Conservation (phyloP, 495 filamentous ascomycete genomes). For the Neurospora cerealis region DNA sequence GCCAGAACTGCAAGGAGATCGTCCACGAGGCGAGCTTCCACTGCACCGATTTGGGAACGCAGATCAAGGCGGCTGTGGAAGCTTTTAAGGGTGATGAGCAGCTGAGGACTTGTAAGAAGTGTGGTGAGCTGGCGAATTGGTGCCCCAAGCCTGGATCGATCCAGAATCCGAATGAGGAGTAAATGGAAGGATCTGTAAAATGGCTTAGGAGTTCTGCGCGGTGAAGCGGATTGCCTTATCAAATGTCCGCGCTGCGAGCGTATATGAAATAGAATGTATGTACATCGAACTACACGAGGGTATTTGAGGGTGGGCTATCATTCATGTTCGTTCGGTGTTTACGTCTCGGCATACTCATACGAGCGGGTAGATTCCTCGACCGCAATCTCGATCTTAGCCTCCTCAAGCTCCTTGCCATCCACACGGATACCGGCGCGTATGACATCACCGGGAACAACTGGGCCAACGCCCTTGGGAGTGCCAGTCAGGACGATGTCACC, state of each 20-base stretch:
- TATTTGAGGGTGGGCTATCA: not conserved
- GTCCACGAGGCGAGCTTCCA: constrained; percentile 84
- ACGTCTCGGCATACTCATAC: constrained; percentile 55
- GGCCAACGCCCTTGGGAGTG: constrained; percentile 92
- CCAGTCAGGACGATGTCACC: constrained; percentile 92
- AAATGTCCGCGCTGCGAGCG: not conserved
- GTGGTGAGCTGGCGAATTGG: constrained; percentile 60
- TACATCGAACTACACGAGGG: not conserved
- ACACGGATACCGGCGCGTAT: constrained; percentile 81
- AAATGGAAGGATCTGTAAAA: not conserved
- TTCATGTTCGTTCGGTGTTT: constrained; percentile 4
- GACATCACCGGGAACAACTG: constrained; percentile 75
- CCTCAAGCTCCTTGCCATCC: constrained; percentile 72
- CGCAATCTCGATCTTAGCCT: constrained; percentile 73
- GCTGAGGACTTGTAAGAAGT: constrained; percentile 66
- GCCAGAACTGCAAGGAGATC: constrained; percentile 54
- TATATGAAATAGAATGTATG: not conserved
- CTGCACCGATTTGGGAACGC: constrained; percentile 87
- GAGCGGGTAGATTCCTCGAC: constrained; percentile 56
- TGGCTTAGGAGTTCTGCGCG: not conserved
- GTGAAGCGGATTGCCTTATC: not conserved
- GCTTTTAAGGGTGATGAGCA: constrained; percentile 62
- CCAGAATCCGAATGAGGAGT: constrained; percentile 40
- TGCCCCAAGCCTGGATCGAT: constrained; percentile 39
- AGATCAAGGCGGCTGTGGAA: constrained; percentile 91